phyloP scores from a whole-genome alignment of 805 yeast genomes.

The Starmera quercuum region DNA sequence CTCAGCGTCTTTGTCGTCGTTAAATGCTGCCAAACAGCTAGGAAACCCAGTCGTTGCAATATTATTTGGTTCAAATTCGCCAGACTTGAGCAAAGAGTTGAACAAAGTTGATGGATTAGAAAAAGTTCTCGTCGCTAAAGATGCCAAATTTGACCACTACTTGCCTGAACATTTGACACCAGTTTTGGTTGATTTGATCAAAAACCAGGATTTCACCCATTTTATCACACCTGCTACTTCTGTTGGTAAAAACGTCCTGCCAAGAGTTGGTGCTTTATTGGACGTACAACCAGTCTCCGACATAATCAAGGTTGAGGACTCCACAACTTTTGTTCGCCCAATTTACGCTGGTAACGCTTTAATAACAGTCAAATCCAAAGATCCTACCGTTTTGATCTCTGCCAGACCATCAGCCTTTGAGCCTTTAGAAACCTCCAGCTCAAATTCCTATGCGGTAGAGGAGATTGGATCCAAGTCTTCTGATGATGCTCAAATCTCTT shows the following conservation, averaged over 20 bases:
- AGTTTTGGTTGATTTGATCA: slow-evolving; percentile 37
- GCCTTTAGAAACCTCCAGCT: slow-evolving; percentile 30
- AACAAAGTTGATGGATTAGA: slow-evolving; percentile 39
- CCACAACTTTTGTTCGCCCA: slow-evolving; percentile 80
- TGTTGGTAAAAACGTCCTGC: slow-evolving; percentile 78
- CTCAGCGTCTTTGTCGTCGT: slow-evolving; percentile 60
- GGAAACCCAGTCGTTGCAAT: slow-evolving; percentile 79
- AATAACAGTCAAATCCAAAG: slow-evolving; percentile 69
- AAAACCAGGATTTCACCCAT: slow-evolving; percentile 45
- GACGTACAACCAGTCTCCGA: slow-evolving; percentile 89
- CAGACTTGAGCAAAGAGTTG: slow-evolving; percentile 40
- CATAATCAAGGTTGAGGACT: slow-evolving; percentile 56
- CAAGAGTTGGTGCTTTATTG: slow-evolving; percentile 77
- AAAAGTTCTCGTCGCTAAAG: slow-evolving; percentile 45
- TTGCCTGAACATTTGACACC: slow-evolving; percentile 81
- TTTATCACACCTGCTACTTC: slow-evolving; percentile 80
- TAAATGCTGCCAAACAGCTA: slow-evolving; percentile 70
- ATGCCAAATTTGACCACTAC: slow-evolving; percentile 53
- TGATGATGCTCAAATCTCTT: slow-evolving; percentile 38
- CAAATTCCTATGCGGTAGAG: slow-evolving; percentile 37
- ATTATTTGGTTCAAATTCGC: slow-evolving; percentile 56
- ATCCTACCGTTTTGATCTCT: slow-evolving; percentile 61
- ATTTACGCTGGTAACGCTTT: slow-evolving; percentile 94
- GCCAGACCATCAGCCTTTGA: slow-evolving; percentile 81
- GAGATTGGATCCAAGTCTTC: slow-evolving; percentile 30